phyloP scores from a whole-genome alignment of 2,329 filamentous ascomycete genomes.

The Thielaviopsis musarum region DNA sequence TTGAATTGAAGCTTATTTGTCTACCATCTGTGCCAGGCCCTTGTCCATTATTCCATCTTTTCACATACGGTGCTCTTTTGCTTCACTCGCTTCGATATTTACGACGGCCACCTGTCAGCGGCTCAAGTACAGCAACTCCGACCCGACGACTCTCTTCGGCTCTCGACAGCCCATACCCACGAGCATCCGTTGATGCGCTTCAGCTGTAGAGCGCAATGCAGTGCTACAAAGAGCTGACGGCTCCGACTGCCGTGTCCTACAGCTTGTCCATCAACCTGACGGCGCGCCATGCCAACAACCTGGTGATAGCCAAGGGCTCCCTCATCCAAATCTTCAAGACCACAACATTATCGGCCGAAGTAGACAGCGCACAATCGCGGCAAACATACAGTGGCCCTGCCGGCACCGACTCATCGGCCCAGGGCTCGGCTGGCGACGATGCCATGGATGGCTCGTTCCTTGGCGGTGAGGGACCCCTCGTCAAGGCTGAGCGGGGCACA shows the following conservation, averaged over 20 bases:
- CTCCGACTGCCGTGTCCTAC: constrained; percentile 87
- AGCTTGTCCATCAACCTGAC: constrained; percentile 66
- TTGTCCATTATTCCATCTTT: neutral
- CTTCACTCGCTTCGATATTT: neutral
- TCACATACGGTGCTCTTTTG: neutral
- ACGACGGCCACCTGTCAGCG: neutral
- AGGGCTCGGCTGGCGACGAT: constrained; percentile 40
- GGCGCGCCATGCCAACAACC: constrained; percentile 59
- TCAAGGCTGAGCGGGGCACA: constrained; percentile 45
- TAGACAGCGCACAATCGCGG: constrained; percentile 29
- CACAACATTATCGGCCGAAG: constrained; percentile 47
- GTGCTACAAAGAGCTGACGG: constrained; percentile 90
- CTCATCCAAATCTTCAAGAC: constrained; percentile 80
- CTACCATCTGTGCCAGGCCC: constrained; percentile 7
- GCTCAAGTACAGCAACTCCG: too few relatives aligned
- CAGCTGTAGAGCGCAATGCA: constrained; percentile 45
- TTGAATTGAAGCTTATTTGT: constrained; percentile 12
- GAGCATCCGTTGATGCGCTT: neutral
- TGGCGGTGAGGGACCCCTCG: constrained; percentile 42
- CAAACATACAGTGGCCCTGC: constrained; percentile 15
- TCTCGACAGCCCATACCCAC: too few relatives aligned
- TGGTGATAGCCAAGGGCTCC: constrained; percentile 83
- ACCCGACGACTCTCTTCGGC: too few relatives aligned
- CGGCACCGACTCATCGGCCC: constrained; percentile 27
- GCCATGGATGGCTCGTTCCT: constrained; percentile 51